phyloP scores from a whole-genome alignment of 352 stramenopile genomes.

The Globisporangium uncinulatum region DNA sequence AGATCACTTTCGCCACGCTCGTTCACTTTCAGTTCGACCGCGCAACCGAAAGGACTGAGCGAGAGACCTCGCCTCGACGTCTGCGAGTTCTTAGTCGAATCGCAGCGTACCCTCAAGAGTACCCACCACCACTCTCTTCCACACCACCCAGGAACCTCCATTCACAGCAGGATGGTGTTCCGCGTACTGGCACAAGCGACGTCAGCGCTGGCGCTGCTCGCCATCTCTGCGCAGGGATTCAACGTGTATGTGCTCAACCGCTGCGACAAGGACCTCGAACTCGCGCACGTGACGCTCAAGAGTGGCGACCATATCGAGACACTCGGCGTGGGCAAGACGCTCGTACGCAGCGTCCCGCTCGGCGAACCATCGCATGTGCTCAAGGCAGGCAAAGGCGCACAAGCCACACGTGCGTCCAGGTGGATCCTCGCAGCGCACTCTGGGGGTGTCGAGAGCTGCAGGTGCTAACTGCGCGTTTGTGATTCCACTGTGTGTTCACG shows the following conservation, averaged over 20 bases:
- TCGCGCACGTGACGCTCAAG: conserved; percentile 30
- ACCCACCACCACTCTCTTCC: neutral
- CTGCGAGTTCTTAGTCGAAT: conserved; percentile 2
- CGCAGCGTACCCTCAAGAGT: conserved; percentile 7
- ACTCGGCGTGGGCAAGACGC: conserved; percentile 27
- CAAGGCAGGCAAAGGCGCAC: conserved; percentile 36
- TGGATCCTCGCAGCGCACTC: no score
- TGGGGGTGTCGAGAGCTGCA: no score
- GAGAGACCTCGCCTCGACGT: conserved; percentile 4
- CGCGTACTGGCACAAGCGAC: conserved; percentile 16
- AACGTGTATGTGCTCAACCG: conserved; percentile 53
- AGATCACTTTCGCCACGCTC: neutral
- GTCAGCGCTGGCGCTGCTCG: conserved; percentile 22
- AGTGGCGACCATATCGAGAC: conserved; percentile 15
- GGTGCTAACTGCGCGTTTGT: no score
- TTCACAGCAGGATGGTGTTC: conserved; percentile 26
- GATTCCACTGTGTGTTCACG: neutral
- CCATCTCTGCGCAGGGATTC: conserved; percentile 22
- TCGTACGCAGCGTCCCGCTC: conserved; percentile 22
- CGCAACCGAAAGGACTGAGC: conserved; percentile 2
- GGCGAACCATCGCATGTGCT: conserved; percentile 36
- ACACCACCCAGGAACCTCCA: neutral
- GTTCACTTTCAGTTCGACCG: conserved; percentile 13
- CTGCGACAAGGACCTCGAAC: conserved; percentile 34
- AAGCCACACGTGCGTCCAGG: conserved; percentile 45